Base-by-base conservation (phyloP, 1,139 yeast species). In the Debaryomyces udenii region DNA sequence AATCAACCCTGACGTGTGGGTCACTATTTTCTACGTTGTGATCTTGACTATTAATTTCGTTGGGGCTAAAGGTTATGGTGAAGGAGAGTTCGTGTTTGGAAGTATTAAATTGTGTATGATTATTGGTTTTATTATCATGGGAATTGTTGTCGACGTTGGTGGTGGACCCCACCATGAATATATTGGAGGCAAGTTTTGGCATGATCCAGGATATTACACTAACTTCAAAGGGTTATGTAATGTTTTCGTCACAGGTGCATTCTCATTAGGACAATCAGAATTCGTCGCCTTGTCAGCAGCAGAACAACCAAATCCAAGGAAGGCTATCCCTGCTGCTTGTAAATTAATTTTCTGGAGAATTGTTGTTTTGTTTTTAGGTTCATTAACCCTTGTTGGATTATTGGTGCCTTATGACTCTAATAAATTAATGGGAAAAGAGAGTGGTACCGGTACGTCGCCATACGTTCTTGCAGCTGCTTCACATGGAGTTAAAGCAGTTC, bases 251-350 rank as follows among this genome's bases (percentile, higher is more conserved):
- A 59, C 65, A 2, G 61, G 63, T 31, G 61, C 64, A 2, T 62
- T 62, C 37, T 47, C 62, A 1, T 56, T 61, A 31, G 66, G 64
- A 27, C 51, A 57, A 31, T 46, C 61, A 15, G 70, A 65, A 45
- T 63, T 65, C 42, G 65, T 64, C 43, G 68, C 68, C 4, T 52
- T 65, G 37, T 56, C 66, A 14, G 68, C 64, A 38, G 64, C 68
- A 16, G 69, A 64, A 43, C 68, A 63, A 33, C 52, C 56, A 11
- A 61, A 65, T 53, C 70, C 70, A 9, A 51, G 68, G 39, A 50
- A 46, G n/a, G 60, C 69, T 37, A 61, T 65, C 37, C 67, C 66
- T 23, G 48, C 61, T 14, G 68, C 69, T 24, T 58, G 65, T 48
- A 60, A 64, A 44, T 61, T 62, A 46, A 61, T 64, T 40, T 63